A percentile compares a stretch with the other conserved stretches of the same genome.
Evolutionary conservation across 73 alveolate genomes (phyloP).

Genomic region (Halteria grandinella): DNA sequence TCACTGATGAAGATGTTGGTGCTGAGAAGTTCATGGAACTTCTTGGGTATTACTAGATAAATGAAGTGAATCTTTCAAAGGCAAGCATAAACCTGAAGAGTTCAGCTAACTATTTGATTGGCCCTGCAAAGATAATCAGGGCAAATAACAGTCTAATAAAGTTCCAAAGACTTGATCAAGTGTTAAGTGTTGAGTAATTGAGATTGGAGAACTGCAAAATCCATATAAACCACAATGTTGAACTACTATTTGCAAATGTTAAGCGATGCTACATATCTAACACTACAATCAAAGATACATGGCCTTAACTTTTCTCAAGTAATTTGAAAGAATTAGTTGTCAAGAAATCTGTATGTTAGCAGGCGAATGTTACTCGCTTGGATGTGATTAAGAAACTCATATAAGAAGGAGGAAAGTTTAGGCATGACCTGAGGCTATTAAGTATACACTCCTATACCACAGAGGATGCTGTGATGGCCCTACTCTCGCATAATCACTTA

Average conservation of each 20-base stretch:
- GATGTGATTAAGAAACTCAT: conserved; percentile 12
- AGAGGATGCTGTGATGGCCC: background rate
- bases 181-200: background rate
- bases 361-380: background rate
- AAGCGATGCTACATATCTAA: conserved; percentile 12
- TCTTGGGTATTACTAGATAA: conserved; percentile 10
- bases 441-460: background rate
- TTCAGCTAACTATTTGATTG: background rate
- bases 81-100: background rate
- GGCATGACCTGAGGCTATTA: background rate
- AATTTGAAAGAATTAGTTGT: background rate
- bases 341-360: background rate
- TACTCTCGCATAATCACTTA: background rate
- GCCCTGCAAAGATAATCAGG: background rate
- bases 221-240: background rate
- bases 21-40: conserved; percentile 43
- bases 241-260: conserved; percentile 18
- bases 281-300: background rate
- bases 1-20: conserved; percentile 21
- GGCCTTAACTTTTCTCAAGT: conserved; percentile 4
- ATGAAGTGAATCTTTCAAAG: background rate
- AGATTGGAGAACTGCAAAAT: conserved; percentile 9
- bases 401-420: conserved; percentile 15
- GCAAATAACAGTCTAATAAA: background rate
- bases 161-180: background rate